A percentile compares a stretch with the other conserved stretches of the same genome.
Conservation (phyloP, 768 basidiomycete genomes). For the Cantharellus cinnabarinus region DNA sequence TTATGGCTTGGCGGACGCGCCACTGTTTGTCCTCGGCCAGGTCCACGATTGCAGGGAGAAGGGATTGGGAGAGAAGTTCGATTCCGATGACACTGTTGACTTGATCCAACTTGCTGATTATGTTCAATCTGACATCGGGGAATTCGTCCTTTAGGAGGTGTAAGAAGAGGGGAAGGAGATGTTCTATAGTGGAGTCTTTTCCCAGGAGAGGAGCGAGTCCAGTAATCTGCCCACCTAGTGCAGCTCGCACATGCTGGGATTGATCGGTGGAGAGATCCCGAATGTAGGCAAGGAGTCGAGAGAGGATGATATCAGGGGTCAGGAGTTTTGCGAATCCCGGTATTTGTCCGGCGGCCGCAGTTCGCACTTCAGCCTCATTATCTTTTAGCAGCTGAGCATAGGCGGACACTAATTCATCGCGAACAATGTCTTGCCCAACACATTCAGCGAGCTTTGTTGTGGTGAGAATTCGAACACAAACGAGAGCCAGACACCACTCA, state of each 20-base stretch:
- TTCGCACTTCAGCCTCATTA: slow-evolving; percentile 95
- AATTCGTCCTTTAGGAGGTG: slow-evolving; percentile 96
- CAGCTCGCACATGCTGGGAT: slow-evolving; percentile 93
- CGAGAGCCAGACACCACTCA: neutral
- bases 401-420: slow-evolving; percentile 83
- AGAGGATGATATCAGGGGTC: slow-evolving; percentile 83
- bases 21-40: slow-evolving; percentile 98
- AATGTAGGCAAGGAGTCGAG: slow-evolving; percentile 84
- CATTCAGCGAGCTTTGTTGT: slow-evolving; percentile 60
- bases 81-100: slow-evolving; percentile 97
- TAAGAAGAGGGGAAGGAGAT: slow-evolving; percentile 89
- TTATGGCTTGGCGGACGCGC: slow-evolving; percentile 98
- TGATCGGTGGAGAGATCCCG: slow-evolving; percentile 82
- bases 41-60: slow-evolving; percentile 93
- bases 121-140: slow-evolving; percentile 90
- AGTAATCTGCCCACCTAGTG: slow-evolving; percentile 87
- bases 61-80: slow-evolving; percentile 78
- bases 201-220: slow-evolving; percentile 89
- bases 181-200: slow-evolving; percentile 84
- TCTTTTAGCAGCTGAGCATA: slow-evolving; percentile 91
- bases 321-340: slow-evolving; percentile 91
- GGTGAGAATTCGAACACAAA: neutral
- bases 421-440: slow-evolving; percentile 72
- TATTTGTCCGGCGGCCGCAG: slow-evolving; percentile 88
- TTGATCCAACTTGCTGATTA: slow-evolving; percentile 94